Percentiles rank a stretch among this genome's conserved stretches.
Evolutionary conservation across 495 filamentous ascomycete species (phyloP).

Genomic region (Friedmanniomyces simplex): DNA sequence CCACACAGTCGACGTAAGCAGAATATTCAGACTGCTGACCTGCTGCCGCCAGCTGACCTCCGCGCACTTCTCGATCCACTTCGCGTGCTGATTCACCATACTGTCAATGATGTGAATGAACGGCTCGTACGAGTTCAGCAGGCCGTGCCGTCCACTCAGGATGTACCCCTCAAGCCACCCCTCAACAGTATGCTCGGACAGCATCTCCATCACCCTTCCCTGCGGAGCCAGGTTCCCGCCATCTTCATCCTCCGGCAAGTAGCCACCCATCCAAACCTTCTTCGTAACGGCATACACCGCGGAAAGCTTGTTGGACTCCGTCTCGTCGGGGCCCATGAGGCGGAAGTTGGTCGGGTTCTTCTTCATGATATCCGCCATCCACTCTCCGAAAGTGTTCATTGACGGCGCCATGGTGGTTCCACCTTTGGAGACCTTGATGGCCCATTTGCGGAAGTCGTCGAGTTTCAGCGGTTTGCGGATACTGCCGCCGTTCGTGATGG

Average conservation of each 20-base stretch:
- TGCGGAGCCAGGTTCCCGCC: constrained; percentile 54
- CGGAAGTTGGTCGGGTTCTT: constrained; percentile 55
- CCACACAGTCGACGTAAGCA: constrained; percentile 66
- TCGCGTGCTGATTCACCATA: constrained; percentile 73
- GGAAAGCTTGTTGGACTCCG: constrained; percentile 62
- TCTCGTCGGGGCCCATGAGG: constrained; percentile 66
- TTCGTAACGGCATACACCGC: constrained; percentile 57
- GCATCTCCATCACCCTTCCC: constrained; percentile 68
- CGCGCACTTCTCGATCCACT: constrained; percentile 66
- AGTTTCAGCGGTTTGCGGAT: constrained; percentile 51
- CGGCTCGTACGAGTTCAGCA: constrained; percentile 68
- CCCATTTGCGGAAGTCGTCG: constrained; percentile 55
- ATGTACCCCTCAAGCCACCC: constrained; percentile 69
- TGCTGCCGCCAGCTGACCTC: constrained; percentile 62
- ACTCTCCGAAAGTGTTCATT: constrained; percentile 55
- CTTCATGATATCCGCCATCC: constrained; percentile 51
- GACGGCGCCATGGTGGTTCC: constrained; percentile 41
- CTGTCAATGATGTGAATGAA: constrained; percentile 71
- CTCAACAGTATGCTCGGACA: constrained; percentile 65
- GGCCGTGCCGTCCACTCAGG: constrained; percentile 57
- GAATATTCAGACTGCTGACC: constrained; percentile 60
- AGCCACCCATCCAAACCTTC: constrained; percentile 68
- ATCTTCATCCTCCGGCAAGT: constrained; percentile 59
- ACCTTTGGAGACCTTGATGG: constrained; percentile 42
- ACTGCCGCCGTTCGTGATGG: constrained; percentile 56